Conservation (phyloP, 1,284 basidiomycete species). For the Porodaedalea pini region DNA sequence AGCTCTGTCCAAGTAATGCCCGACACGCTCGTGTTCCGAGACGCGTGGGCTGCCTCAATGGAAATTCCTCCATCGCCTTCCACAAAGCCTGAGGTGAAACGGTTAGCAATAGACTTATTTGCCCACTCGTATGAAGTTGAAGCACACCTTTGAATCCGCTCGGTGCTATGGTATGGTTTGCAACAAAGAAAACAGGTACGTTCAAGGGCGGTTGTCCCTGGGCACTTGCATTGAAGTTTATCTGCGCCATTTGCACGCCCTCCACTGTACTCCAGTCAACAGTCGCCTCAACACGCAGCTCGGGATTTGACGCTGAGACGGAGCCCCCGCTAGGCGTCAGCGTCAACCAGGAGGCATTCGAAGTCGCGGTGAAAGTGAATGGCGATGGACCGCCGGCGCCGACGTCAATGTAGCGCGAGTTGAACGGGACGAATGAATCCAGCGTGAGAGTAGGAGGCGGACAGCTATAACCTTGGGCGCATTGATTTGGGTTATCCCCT, state of each 20-base stretch:
- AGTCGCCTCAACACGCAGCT: slow-evolving; percentile 51
- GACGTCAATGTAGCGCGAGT: slow-evolving; percentile 56
- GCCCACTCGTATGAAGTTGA: neutral
- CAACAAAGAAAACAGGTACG: slow-evolving; percentile 15
- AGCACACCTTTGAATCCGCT: slow-evolving; percentile 11
- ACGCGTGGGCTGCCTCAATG: slow-evolving; percentile 60
- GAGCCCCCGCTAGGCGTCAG: slow-evolving; percentile 46
- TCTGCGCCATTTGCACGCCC: slow-evolving; percentile 9
- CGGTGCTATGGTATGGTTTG: slow-evolving; percentile 11
- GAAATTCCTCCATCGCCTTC: slow-evolving; percentile 61
- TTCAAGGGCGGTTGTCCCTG: slow-evolving; percentile 11
- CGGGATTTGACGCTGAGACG: slow-evolving; percentile 44
- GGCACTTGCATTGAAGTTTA: slow-evolving; percentile 15
- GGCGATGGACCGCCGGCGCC: slow-evolving; percentile 56
- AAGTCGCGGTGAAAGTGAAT: slow-evolving; percentile 52
- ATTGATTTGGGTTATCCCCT: slow-evolving; percentile 58
- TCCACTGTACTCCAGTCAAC: slow-evolving; percentile 59
- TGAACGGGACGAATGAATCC: slow-evolving; percentile 52
- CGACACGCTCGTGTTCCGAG: slow-evolving; percentile 48
- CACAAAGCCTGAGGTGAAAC: slow-evolving; percentile 40
- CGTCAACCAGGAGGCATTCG: slow-evolving; percentile 53
- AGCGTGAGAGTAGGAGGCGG: slow-evolving; percentile 48
- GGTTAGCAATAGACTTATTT: neutral
- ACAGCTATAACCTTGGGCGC: slow-evolving; percentile 47
- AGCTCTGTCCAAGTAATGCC: slow-evolving; percentile 56